Evolutionary conservation across 2,329 filamentous ascomycete species (phyloP), one percentile per base, ranked within the genome.

Genomic region (Aspergillus arachidicola): DNA sequence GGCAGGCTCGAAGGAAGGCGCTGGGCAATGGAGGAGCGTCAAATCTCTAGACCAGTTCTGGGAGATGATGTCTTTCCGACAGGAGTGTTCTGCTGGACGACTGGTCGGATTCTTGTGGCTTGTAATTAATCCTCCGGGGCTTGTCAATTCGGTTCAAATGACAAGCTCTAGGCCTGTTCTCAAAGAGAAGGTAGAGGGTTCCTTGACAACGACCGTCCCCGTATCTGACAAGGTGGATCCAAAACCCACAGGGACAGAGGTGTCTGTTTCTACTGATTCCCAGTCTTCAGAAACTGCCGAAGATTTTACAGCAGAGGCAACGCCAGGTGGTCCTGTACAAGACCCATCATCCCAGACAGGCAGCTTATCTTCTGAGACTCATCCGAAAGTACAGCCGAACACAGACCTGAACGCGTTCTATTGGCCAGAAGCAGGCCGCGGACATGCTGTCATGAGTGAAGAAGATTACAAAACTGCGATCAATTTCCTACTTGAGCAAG

Each of bases 31-130:
- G 95, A 91, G 89, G 74, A 93, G 91, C 64, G 89, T 97, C 28
- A 89, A 86, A 74, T 91, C 88, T 0, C 81, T 99, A 46, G 91
- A 94, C n/a, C 89, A 94, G 69, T 99, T 99, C 73, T 99, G 95
- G 95, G 95, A 99, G 66, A 91, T 96, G 85, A 98, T 99, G 94
- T 90, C 94, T 0, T 98, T 92, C 74, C 85, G 95, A 61, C 95
- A 98, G 75, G 95, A 99, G 74, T 99, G 95, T 73, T 97, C 94
- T 0, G 92, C 93, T 38, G 96, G 95, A 0, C 86, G 94, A 21
- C 84, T 97, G 73, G 96, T 97, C 0, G 96, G 96, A 0, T 99
- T 99, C 69, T 84, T 98, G 30, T 99, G 96, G 94, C 81, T 97
- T 30, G 89, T 97, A 0, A 91, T 97, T 54, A 85, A 83, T 68